phyloP scores from a whole-genome alignment of 805 yeast genomes.

The Ogataea paradorogensis region DNA sequence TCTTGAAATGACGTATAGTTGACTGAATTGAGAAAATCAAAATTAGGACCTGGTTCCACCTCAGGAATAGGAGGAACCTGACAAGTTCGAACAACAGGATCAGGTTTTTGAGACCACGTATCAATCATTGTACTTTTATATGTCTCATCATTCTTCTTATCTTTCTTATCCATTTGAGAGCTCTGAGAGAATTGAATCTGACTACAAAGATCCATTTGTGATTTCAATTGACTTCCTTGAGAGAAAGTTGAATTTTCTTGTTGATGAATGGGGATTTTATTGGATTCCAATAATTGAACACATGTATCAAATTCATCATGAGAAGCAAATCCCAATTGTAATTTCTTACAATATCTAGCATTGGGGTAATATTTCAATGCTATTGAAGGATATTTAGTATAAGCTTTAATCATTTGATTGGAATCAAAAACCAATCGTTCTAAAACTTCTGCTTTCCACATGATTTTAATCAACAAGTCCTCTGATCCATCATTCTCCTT shows the following conservation, averaged over 20 bases:
- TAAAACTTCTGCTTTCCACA: slow-evolving; percentile 24
- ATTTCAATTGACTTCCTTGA: slow-evolving; percentile 1
- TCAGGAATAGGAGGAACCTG: background rate
- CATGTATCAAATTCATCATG: slow-evolving; percentile 15
- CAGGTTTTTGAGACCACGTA: slow-evolving; percentile 5
- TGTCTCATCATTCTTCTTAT: background rate
- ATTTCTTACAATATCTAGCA: slow-evolving; percentile 12
- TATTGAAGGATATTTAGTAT: slow-evolving; percentile 24
- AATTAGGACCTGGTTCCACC: slow-evolving; percentile 1
- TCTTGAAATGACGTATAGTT: slow-evolving; percentile 4
- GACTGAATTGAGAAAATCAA: slow-evolving; percentile 8
- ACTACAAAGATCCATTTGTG: slow-evolving; percentile 4
- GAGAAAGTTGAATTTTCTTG: slow-evolving; percentile 7
- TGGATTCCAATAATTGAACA: slow-evolving; percentile 13
- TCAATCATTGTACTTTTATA: slow-evolving; percentile 1
- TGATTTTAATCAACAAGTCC: slow-evolving; percentile 17
- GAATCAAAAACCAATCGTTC: slow-evolving; percentile 23
- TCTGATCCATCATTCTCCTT: background rate
- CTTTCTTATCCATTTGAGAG: slow-evolving; percentile 1
- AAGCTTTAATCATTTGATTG: slow-evolving; percentile 19
- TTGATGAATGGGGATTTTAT: slow-evolving; percentile 16
- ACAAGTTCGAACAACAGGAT: background rate
- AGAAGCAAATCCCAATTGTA: slow-evolving; percentile 21
- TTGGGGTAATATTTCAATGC: slow-evolving; percentile 24
- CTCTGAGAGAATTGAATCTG: slow-evolving; percentile 9